Conservation (phyloP, 192 early-diverging fungal genomes). For the Backusella psychrophila region DNA sequence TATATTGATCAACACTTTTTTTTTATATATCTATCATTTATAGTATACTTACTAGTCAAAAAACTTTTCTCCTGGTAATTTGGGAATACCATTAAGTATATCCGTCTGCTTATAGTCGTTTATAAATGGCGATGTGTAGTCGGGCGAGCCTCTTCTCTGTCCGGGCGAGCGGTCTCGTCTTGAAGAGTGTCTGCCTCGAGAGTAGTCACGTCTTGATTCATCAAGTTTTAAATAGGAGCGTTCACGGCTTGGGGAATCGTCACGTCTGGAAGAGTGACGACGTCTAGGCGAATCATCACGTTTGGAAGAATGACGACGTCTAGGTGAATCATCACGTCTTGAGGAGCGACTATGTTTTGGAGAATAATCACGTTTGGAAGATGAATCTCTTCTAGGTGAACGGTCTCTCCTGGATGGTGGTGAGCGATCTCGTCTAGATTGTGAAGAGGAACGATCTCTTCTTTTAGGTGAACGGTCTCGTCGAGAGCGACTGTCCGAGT, state of each 20-base stretch:
- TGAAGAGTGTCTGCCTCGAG: not conserved
- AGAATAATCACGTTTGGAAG: not conserved
- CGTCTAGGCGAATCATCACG: not conserved
- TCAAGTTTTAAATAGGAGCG: not conserved
- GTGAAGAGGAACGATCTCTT: not conserved
- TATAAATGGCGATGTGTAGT: not conserved
- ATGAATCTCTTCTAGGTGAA: not conserved
- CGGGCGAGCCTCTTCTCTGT: not conserved
- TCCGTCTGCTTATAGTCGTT: not conserved
- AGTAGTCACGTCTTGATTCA: not conserved
- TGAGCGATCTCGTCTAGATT: not conserved
- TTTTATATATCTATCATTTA: too few species aligned
- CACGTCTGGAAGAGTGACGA: not conserved
- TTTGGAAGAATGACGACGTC: not conserved
- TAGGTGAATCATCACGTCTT: not conserved
- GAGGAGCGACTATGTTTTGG: not conserved
- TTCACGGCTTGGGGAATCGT: not conserved
- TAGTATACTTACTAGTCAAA: conserved; percentile 19
- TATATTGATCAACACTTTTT: not conserved
- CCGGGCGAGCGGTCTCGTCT: not conserved
- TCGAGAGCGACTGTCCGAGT: not conserved
- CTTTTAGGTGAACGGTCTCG: not conserved
- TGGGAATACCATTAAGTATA: conserved; percentile 3
- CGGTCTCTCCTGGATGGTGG: not conserved
- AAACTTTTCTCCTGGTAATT: conserved; percentile 15